Base-by-base conservation (phyloP, 2,329 filamentous ascomycete species). In the Cucurbitaria berberidis region DNA sequence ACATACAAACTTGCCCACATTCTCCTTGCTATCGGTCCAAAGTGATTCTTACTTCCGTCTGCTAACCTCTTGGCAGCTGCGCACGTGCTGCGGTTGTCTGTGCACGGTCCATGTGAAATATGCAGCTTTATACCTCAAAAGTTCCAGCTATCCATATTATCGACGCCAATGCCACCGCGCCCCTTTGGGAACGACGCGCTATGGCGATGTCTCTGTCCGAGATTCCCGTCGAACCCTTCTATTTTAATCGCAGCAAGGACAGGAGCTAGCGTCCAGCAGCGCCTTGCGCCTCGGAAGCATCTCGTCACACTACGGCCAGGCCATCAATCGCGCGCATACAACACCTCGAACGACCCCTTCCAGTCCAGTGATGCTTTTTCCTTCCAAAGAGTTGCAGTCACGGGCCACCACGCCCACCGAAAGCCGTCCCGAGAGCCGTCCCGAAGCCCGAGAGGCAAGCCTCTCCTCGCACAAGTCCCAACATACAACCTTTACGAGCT, bases 141-240 rank as follows among this genome's bases (percentile, higher is more conserved):
- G 18, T 50, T 44, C 49, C 42, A 43, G 38, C 29, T 45, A 4
- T 24, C 15, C 38, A 21, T 41, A 50, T 30, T 45, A 45, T 48
- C 36, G 36, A 43, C 47, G 26, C 49, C 62, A 62, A 73, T 73
- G 70, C 63, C 67, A 43, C 62, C 68, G 41, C 65, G 64, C 19
- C 66, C 71, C 18, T 64, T 73, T 27, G 60, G 72, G 19, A 67
- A 70, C 56, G 71, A 74, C 53, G 65, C 66, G 32, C 63, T 74
- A 18, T 74, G 71, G 71, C 60, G 63, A 30, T 74, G 68, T 57
- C 69, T 75, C 3, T 74, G 71, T 41, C 70, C 71, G 0, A 55
- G 63, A 16, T 68, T 64, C 30, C 51, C 60, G n/a, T n/a, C 35
- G 11, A 62, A 48, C 40, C 48, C 39, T 10, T 42, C 44, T 26